A percentile compares a stretch with the other conserved stretches of the same genome.
Evolutionary conservation across 768 basidiomycete species (phyloP).

Genomic region (Pluteus cervinus): DNA sequence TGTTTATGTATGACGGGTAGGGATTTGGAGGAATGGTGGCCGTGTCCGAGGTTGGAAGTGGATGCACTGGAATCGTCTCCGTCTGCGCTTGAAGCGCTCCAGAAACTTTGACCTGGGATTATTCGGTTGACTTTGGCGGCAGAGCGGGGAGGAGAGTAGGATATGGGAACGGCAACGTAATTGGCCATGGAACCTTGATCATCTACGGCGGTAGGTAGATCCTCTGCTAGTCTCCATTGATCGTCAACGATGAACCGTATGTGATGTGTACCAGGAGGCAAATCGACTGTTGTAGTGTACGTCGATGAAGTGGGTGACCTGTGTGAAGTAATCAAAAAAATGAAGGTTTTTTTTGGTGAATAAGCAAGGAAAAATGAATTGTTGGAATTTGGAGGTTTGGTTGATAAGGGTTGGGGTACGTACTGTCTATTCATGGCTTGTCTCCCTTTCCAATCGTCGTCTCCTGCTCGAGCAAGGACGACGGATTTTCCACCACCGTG

Average conservation of each 20-base stretch:
- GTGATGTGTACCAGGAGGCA: conserved; percentile 89
- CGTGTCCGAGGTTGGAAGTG: conserved; percentile 5
- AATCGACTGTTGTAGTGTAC: conserved; percentile 33
- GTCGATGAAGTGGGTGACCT: conserved; percentile 25
- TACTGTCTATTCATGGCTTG: conserved; percentile 60
- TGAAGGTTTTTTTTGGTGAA: too few species aligned
- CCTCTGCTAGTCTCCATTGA: conserved; percentile 71
- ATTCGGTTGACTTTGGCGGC: conserved; percentile 8
- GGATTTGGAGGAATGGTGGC: conserved; percentile 9
- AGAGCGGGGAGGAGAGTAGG: conserved; percentile 19
- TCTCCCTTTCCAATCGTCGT: conserved; percentile 72
- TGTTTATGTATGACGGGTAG: too few species aligned
- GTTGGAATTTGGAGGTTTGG: conserved; percentile 7
- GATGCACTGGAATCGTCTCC: conserved; percentile 23
- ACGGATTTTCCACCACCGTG: conserved; percentile 58
- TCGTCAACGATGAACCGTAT: conserved; percentile 95
- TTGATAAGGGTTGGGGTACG: conserved; percentile 19
- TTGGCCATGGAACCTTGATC: conserved; percentile 94
- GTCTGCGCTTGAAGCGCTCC: conserved; percentile 30
- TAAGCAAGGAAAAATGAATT: conserved; percentile 8
- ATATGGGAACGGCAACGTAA: conserved; percentile 69
- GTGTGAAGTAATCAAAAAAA: conserved; percentile 3
- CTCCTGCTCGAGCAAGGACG: conserved; percentile 64
- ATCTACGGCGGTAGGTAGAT: conserved; percentile 81
- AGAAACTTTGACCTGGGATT: conserved; percentile 34